A percentile compares a stretch with the other conserved stretches of the same genome.
Conservation (phyloP, 2,329 filamentous ascomycete species). For the Alternaria infectoria region DNA sequence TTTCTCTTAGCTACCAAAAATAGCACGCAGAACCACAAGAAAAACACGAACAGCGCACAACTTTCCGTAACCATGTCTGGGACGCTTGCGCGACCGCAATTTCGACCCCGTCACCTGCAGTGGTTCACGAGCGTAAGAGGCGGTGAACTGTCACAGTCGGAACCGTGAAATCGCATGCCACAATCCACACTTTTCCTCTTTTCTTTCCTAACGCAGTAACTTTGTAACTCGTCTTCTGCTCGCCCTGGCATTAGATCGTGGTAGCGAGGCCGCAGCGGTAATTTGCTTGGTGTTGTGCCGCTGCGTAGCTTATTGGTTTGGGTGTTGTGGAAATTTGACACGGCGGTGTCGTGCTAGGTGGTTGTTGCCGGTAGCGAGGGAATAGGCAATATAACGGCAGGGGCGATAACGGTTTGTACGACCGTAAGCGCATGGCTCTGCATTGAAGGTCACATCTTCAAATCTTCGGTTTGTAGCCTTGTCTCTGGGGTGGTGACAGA, state of each 20-base stretch:
- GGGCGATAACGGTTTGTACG: background rate
- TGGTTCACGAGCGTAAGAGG: constrained; percentile 5
- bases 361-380: constrained; percentile 5
- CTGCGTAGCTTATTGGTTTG: constrained; percentile 2
- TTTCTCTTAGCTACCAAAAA: background rate
- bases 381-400: background rate
- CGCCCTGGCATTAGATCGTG: constrained; percentile 1
- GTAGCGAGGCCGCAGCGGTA: constrained; percentile 9
- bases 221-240: background rate
- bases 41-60: background rate
- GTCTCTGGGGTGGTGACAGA: background rate
- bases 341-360: background rate
- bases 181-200: constrained; percentile 11
- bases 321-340: constrained; percentile 1
- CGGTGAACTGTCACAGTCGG: constrained; percentile 1
- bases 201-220: constrained; percentile 9
- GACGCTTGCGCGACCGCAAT: constrained; percentile 8
- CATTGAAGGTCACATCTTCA: background rate
- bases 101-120: background rate
- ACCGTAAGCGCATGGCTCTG: background rate
- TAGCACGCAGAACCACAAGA: constrained; percentile 1
- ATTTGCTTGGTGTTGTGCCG: constrained; percentile 10
- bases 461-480: background rate
- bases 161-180: constrained; percentile 6
- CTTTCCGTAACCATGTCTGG: background rate